Percentiles rank a stretch among this genome's conserved stretches.
Conservation (phyloP, 1,284 basidiomycete genomes). For the Apiotrichum sp. region DNA sequence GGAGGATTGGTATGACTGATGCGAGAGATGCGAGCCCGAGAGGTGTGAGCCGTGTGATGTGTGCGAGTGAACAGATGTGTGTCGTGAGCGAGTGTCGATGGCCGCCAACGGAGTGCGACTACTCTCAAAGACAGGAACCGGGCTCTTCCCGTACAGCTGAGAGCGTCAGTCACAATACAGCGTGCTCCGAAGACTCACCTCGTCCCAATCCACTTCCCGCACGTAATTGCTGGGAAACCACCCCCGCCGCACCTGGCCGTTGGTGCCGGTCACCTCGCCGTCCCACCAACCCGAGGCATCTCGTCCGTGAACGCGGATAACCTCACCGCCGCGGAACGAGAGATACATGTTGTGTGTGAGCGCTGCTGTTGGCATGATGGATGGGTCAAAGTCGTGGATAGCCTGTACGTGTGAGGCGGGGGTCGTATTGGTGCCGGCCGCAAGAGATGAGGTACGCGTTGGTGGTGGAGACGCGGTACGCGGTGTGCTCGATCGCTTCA, state of each 20-base stretch:
- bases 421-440: not conserved
- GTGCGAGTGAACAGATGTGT: slow-evolving; percentile 11
- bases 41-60: slow-evolving; percentile 7
- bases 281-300: slow-evolving; percentile 98
- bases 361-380: slow-evolving; percentile 40
- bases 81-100: slow-evolving; percentile 7
- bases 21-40: slow-evolving; percentile 8
- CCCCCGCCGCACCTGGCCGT: slow-evolving; percentile 56
- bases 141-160: not conserved
- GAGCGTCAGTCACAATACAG: not conserved
- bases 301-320: slow-evolving; percentile 80
- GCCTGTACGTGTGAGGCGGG: slow-evolving; percentile 57
- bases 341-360: slow-evolving; percentile 70
- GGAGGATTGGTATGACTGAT: slow-evolving; percentile 1
- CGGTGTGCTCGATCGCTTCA: not conserved
- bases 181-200: slow-evolving; percentile 18
- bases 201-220: slow-evolving; percentile 29
- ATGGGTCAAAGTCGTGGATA: slow-evolving; percentile 76
- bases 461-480: slow-evolving; percentile 8
- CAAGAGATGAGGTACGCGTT: slow-evolving; percentile 4
- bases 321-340: slow-evolving; percentile 78
- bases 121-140: not conserved
- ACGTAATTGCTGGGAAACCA: slow-evolving; percentile 85
- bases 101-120: not conserved
- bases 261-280: slow-evolving; percentile 61